Percentiles rank a stretch among this genome's conserved stretches.
phyloP scores from a whole-genome alignment of 768 basidiomycete genomes.

The Pulveroboletus sp. region DNA sequence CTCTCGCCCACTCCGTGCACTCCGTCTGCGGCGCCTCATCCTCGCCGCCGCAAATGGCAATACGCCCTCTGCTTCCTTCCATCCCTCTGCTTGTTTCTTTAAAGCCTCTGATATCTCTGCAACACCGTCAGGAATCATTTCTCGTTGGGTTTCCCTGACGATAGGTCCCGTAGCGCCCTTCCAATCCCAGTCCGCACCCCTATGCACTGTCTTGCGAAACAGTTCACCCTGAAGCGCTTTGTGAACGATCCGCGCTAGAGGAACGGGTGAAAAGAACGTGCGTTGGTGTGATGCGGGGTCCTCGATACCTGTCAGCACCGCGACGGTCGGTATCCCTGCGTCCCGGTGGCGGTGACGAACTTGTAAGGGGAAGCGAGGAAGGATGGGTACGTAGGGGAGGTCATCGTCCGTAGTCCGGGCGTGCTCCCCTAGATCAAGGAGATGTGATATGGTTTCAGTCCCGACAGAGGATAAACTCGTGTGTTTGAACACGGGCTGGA shows the following conservation, averaged over 20 bases:
- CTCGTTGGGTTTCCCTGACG: slow-evolving; percentile 9
- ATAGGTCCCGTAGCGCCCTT: slow-evolving; percentile 12
- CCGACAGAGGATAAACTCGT: slow-evolving; percentile 10
- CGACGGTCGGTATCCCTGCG: slow-evolving; percentile 10
- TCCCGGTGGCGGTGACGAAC: not conserved
- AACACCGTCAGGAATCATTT: slow-evolving; percentile 17
- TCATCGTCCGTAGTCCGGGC: not conserved
- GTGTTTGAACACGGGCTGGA: not conserved
- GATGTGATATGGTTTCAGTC: slow-evolving; percentile 14
- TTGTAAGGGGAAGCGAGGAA: not conserved
- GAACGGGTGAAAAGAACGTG: slow-evolving; percentile 16
- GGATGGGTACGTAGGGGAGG: not conserved
- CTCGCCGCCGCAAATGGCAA: slow-evolving; percentile 22
- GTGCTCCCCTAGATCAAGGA: slow-evolving; percentile 18
- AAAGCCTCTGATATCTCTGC: not conserved
- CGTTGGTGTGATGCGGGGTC: not conserved
- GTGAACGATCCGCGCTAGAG: slow-evolving; percentile 19
- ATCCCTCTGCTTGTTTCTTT: not conserved
- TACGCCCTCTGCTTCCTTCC: not conserved
- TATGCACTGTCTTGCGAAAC: slow-evolving; percentile 19
- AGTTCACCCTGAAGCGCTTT: slow-evolving; percentile 17
- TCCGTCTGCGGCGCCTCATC: not conserved
- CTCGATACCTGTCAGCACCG: slow-evolving; percentile 15
- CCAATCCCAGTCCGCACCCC: slow-evolving; percentile 23
- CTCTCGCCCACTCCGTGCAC: slow-evolving; percentile 10